Conservation (phyloP, 2,329 filamentous ascomycete species). For the Rosellinia necatrix region DNA sequence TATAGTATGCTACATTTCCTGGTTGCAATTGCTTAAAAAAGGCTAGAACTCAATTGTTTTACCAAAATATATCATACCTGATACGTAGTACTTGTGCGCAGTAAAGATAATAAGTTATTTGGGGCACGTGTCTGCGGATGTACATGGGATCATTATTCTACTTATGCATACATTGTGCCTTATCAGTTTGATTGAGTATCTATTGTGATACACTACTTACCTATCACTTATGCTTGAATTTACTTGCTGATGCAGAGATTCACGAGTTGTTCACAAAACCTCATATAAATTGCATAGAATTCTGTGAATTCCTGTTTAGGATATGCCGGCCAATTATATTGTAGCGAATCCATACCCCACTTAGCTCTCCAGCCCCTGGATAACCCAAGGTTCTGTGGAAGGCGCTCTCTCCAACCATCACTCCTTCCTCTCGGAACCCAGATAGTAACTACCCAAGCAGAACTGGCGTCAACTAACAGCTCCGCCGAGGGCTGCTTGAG, state of each 20-base stretch:
- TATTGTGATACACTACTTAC: too few species aligned
- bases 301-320: slow-evolving; percentile 34
- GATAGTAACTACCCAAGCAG: slow-evolving; percentile 31
- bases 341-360: slow-evolving; percentile 10
- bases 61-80: too few species aligned
- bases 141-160: too few species aligned
- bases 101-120: too few species aligned
- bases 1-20: too few species aligned
- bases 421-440: slow-evolving; percentile 29
- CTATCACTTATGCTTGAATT: not conserved
- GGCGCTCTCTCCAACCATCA: slow-evolving; percentile 10
- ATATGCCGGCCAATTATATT: slow-evolving; percentile 29
- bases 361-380: slow-evolving; percentile 20
- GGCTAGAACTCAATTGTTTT: too few species aligned
- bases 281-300: slow-evolving; percentile 30
- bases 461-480: slow-evolving; percentile 26
- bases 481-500: slow-evolving; percentile 14
- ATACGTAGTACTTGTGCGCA: too few species aligned
- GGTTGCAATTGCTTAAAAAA: too few species aligned
- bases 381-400: not conserved
- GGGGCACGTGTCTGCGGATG: too few species aligned
- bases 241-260: slow-evolving; percentile 22
- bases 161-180: too few species aligned
- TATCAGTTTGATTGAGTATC: too few species aligned
- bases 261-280: slow-evolving; percentile 26